Percentiles rank a stretch among this genome's conserved stretches.
Conservation (phyloP, 2,329 filamentous ascomycete genomes). For the Pseudogymnoascus sp. region DNA sequence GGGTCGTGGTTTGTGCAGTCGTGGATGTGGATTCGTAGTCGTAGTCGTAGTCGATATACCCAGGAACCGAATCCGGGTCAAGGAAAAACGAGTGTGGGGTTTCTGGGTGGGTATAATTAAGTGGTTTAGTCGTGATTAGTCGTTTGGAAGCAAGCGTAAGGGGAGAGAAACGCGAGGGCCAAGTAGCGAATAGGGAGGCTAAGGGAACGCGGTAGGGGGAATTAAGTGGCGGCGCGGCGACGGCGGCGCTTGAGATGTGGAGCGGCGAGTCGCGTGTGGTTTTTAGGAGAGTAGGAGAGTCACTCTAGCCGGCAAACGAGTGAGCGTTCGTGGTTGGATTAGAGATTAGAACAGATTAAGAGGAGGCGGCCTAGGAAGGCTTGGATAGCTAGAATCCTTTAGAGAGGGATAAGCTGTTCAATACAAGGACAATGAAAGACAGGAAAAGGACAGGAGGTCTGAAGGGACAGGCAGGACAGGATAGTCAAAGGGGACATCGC, state of each 20-base stretch:
- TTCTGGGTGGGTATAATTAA: not conserved
- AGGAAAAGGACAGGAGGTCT: not conserved
- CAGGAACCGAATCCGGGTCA: not conserved
- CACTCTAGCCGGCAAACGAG: too few relatives aligned
- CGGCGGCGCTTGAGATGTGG: not conserved
- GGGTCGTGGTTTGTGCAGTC: not conserved
- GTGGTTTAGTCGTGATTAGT: not conserved
- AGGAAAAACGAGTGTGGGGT: not conserved
- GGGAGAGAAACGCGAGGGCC: not conserved
- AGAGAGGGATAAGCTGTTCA: not conserved
- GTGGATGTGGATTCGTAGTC: not conserved
- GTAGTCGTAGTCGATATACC: not conserved
- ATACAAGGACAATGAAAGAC: not conserved
- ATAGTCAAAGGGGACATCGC: not conserved
- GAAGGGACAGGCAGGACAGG: not conserved
- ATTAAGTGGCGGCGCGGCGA: not conserved
- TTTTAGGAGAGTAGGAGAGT: not conserved
- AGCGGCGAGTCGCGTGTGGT: not conserved
- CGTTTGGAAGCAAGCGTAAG: not conserved
- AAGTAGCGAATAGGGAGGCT: not conserved
- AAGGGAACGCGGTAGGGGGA: not conserved
- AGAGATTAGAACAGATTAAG: not conserved
- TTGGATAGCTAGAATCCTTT: not conserved
- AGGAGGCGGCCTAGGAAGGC: not conserved
- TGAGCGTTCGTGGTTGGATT: not conserved